Evolutionary conservation across 78 protist genomes (phyloP).

Genomic region (Dictyostelium intermedium): DNA sequence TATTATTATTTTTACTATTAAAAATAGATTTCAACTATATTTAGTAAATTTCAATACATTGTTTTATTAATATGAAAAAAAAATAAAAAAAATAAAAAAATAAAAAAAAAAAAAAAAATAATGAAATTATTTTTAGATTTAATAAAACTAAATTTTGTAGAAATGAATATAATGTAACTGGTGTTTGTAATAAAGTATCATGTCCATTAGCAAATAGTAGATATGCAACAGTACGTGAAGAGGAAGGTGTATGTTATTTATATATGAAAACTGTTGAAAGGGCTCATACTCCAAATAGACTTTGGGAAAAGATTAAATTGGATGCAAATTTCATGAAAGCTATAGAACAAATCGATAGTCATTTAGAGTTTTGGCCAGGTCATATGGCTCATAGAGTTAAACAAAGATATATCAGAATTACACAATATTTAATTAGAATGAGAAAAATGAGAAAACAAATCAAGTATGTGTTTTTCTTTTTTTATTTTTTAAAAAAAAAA

Average conservation of each 20-base stretch:
- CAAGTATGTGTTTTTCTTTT: background rate
- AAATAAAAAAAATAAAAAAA: too few relatives aligned
- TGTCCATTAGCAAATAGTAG: conserved; percentile 98
- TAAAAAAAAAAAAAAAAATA: conserved; percentile 75
- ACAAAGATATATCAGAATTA: conserved; percentile 94
- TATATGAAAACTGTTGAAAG: conserved; percentile 98
- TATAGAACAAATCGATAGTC: conserved; percentile 84
- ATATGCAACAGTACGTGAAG: conserved; percentile 94
- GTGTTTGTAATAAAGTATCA: conserved; percentile 92
- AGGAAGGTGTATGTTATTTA: conserved; percentile 90
- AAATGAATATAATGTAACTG: conserved; percentile 95
- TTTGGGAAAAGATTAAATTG: conserved; percentile 96
- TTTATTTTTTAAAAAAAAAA: background rate
- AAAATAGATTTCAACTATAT: too few relatives aligned
- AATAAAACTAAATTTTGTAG: conserved; percentile 93
- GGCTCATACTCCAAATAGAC: conserved; percentile 95
- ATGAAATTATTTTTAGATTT: conserved; percentile 92
- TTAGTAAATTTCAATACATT: too few relatives aligned
- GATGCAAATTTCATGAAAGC: conserved; percentile 86
- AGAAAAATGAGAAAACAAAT: conserved; percentile 88
- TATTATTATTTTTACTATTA: too few relatives aligned
- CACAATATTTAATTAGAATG: conserved; percentile 95
- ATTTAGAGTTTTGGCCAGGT: conserved; percentile 94
- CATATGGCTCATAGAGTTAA: conserved; percentile 87
- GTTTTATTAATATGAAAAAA: too few relatives aligned